Evolutionary conservation across 148 eudicot genomes (phyloP).

Genomic region (Silene uniflora): DNA sequence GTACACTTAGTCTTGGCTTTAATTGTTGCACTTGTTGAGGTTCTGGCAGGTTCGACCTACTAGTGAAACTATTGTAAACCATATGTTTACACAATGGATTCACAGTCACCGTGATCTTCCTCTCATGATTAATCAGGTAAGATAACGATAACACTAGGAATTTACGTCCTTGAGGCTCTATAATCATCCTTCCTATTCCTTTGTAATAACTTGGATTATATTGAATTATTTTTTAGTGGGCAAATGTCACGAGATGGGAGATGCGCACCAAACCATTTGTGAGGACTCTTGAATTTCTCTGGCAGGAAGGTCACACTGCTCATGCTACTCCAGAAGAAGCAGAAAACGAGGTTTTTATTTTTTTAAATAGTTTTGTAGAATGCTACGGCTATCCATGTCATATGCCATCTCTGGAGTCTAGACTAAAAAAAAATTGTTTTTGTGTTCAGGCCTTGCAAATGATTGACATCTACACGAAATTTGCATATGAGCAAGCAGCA

Average conservation of each 20-base stretch:
- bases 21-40: conserved; percentile 92
- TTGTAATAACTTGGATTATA: background rate
- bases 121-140: conserved; percentile 93
- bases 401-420: background rate
- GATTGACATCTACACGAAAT: conserved; percentile 84
- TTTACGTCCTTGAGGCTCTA: background rate
- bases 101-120: conserved; percentile 99
- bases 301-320: conserved; percentile 99
- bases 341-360: conserved; percentile 71
- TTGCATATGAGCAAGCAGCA: conserved; percentile 94
- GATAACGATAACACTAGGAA: background rate
- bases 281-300: conserved; percentile 96
- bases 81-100: conserved; percentile 99
- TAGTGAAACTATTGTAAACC: conserved; percentile 98
- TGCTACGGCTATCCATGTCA: background rate
- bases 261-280: conserved; percentile 98
- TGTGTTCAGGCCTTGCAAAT: conserved; percentile 88
- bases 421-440: conserved; percentile 28
- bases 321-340: conserved; percentile 95
- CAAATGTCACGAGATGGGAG: conserved; percentile 99
- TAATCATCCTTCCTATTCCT: conserved; percentile 5
- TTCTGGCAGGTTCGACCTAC: conserved; percentile 99
- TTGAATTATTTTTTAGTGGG: conserved; percentile 61
- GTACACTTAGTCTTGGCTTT: conserved; percentile 70
- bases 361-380: background rate